A percentile compares a stretch with the other conserved stretches of the same genome.
Evolutionary conservation across 1,139 yeast species (phyloP).

Genomic region (Candida glucosophila): DNA sequence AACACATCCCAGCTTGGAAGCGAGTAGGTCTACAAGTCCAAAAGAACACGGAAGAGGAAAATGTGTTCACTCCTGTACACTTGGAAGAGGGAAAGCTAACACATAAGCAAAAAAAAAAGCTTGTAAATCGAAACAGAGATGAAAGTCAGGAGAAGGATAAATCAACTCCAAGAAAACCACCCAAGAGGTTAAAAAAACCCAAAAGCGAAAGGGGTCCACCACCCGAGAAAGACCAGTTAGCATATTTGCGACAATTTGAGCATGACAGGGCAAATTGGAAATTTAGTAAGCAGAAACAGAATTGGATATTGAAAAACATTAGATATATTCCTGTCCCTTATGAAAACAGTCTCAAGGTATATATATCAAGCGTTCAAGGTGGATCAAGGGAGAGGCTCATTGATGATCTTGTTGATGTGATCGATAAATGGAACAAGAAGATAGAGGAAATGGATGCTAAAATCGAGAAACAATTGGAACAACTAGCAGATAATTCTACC

Average conservation of each 20-base stretch:
- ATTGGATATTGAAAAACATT: slow-evolving; percentile 77
- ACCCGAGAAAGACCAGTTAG: slow-evolving; percentile 75
- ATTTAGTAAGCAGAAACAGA: slow-evolving; percentile 89
- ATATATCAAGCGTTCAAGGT: slow-evolving; percentile 67
- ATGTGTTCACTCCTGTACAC: slow-evolving; percentile 30
- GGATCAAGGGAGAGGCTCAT: slow-evolving; percentile 56
- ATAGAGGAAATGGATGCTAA: slow-evolving; percentile 33
- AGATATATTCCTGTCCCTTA: slow-evolving; percentile 49
- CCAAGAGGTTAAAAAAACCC: slow-evolving; percentile 70
- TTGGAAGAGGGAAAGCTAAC: slow-evolving; percentile 40
- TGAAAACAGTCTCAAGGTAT: slow-evolving; percentile 43
- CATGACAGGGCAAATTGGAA: slow-evolving; percentile 69
- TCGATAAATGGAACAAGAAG: slow-evolving; percentile 50
- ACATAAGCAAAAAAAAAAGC: slow-evolving; percentile 38
- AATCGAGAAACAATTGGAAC: slow-evolving; percentile 27
- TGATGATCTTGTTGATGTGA: slow-evolving; percentile 39
- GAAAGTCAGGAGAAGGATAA: slow-evolving; percentile 5
- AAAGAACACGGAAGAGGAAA: slow-evolving; percentile 30
- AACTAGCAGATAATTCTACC: slow-evolving; percentile 9
- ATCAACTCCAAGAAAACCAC: slow-evolving; percentile 39
- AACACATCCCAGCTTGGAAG: slow-evolving; percentile 90
- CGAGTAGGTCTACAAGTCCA: slow-evolving; percentile 64
- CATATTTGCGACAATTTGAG: slow-evolving; percentile 59
- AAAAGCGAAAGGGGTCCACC: slow-evolving; percentile 67
- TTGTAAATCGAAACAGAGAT: slow-evolving; percentile 28